Base-by-base conservation (phyloP, 208 protist species). In the Leishmania turanica region DNA sequence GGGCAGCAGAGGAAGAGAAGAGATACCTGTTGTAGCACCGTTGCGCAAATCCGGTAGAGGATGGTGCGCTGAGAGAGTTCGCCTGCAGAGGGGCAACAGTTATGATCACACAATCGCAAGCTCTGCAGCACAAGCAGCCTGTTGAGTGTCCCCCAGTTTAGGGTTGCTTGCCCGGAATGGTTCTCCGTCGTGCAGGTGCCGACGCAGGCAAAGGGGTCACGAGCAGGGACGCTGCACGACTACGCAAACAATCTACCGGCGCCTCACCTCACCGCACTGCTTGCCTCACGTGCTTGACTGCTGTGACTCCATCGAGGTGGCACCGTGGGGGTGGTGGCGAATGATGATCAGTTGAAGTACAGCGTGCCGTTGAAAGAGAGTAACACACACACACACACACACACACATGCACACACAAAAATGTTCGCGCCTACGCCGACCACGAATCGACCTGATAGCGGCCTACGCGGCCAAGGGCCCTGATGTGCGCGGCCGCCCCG, bases 391-490 rank as follows among this genome's bases (percentile, higher is more conserved):
- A 66, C 65, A 75, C 7, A 66, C 60, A 66, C 27, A 66, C 6
- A 66, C 60, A 66, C 60, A 66, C 60, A 42, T 42, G 27, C 60
- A 80, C 9, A 45, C 40, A 64, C 24, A 47, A 6, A 31, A 78
- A 65, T 80, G 70, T 60, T 17, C 3, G 13, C 1, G 31, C 34
- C 83, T 88, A 97, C n/a, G 88, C 85, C n/a, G 94, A 95, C 94
- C 94, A 97, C 27, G 94, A 94, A 79, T 97, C 94, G 34, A 96
- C 79, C 75, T 96, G 86, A 72, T 92, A 94, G 24, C 94, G 88
- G 6, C 92, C 92, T 47, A 92, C 79, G 11, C 88, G 87, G 42
- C 78, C 40, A 51, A 94, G 58, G 5, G 66, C 45, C 37, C 87
- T 85, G 60, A 96, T 81, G 37, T 92, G 85, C 34, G 78, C 72